Evolutionary conservation across 192 early-diverging fungal genomes (phyloP).

Genomic region (Backusella macrospora): DNA sequence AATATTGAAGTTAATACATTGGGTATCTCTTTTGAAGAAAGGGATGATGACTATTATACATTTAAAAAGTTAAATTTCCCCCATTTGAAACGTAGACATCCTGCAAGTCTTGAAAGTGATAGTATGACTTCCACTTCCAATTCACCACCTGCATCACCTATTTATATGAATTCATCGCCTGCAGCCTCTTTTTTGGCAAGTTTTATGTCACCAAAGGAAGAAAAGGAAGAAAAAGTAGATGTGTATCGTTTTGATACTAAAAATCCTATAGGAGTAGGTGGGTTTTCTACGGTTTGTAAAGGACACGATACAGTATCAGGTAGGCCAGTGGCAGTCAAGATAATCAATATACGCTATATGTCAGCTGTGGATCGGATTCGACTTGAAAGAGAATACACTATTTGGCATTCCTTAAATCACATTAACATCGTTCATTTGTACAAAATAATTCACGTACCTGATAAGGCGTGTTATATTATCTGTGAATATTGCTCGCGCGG

Average conservation of each 20-base stretch:
- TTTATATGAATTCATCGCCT: conserved; percentile 11
- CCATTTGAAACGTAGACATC: background rate
- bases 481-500: conserved; percentile 68
- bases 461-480: conserved; percentile 68
- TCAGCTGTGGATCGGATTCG: conserved; percentile 29
- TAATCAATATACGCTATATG: conserved; percentile 50
- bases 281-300: conserved; percentile 76
- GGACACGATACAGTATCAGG: conserved; percentile 50
- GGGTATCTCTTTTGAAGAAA: conserved; percentile 11
- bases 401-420: conserved; percentile 74
- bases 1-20: conserved; percentile 10
- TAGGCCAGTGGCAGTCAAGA: conserved; percentile 68
- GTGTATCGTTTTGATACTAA: conserved; percentile 73
- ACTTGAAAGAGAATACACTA: conserved; percentile 64
- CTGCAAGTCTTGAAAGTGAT: background rate
- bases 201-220: conserved; percentile 44
- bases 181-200: conserved; percentile 44
- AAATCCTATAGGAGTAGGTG: conserved; percentile 70
- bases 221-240: conserved; percentile 73
- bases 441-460: conserved; percentile 63
- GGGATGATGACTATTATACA: conserved; percentile 3
- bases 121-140: background rate
- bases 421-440: conserved; percentile 66
- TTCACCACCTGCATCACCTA: background rate
- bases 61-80: conserved; percentile 17